Percentiles rank a stretch among this genome's conserved stretches.
Evolutionary conservation across 371 early-diverging fungal species (phyloP).

Genomic region (Rhizopus sp.): DNA sequence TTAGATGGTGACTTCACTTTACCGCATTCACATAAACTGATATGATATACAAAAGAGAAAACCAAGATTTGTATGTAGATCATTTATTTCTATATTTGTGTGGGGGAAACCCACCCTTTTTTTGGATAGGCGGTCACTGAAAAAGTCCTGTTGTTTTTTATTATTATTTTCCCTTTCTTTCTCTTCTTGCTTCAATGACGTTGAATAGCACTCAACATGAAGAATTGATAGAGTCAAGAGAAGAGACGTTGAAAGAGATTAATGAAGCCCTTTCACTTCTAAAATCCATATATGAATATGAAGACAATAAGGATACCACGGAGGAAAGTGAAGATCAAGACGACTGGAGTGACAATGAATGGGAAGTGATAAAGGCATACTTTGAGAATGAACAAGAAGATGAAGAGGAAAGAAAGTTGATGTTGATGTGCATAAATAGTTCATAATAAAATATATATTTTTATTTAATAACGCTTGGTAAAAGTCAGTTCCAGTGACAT

Average conservation of each 20-base stretch:
- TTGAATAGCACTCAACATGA: background rate
- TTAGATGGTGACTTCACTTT: no score
- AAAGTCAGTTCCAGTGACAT: conserved; percentile 11
- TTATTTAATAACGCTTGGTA: conserved; percentile 18
- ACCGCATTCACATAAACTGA: no score
- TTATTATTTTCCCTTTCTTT: background rate
- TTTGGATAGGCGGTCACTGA: conserved; percentile 1
- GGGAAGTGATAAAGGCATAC: conserved; percentile 11
- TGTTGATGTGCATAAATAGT: no score
- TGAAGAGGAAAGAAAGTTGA: background rate
- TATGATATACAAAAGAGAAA: no score
- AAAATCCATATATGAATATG: background rate
- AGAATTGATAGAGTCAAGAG: background rate
- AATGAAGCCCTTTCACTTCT: background rate
- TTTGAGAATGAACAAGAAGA: background rate
- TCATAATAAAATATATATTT: no score
- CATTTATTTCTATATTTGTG: no score
- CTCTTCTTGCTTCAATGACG: conserved; percentile 1
- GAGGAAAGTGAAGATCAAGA: background rate
- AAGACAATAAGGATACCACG: background rate
- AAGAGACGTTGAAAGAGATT: background rate
- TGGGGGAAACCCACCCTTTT: no score
- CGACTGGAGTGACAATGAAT: conserved; percentile 6
- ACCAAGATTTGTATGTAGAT: no score
- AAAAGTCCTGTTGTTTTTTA: conserved; percentile 1